Conservation (phyloP, 305 asterid genomes). For the Fraxinus angustifolia region DNA sequence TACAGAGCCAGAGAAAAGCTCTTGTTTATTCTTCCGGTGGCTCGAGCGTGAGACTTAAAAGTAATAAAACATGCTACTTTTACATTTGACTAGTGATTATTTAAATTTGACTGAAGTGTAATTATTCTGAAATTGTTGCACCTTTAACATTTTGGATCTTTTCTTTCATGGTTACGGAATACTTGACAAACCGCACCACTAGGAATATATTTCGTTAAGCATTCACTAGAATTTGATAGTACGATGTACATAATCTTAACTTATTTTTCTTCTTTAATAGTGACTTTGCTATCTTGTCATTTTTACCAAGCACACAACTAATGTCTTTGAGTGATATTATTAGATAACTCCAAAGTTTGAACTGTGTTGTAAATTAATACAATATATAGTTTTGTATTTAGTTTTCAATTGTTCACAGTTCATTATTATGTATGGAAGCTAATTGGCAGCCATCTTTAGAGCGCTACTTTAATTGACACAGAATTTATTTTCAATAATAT, state of each 20-base stretch:
- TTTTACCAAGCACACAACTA: neutral
- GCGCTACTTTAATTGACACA: neutral
- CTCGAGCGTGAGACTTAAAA: neutral
- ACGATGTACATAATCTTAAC: neutral
- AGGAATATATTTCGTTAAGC: neutral
- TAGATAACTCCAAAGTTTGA: neutral
- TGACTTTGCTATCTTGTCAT: neutral
- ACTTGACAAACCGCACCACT: neutral
- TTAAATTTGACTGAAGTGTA: neutral
- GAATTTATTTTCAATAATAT: neutral
- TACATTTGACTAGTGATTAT: neutral
- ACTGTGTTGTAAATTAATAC: neutral
- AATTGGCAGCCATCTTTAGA: no score
- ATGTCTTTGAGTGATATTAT: neutral
- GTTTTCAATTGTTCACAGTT: neutral
- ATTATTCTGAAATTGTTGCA: neutral
- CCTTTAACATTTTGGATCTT: neutral
- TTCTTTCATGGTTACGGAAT: neutral
- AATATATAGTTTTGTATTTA: neutral
- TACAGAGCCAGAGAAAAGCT: neutral
- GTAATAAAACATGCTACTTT: neutral
- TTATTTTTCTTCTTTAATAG: neutral
- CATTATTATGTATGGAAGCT: neutral
- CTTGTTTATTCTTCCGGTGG: neutral
- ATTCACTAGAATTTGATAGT: neutral